phyloP scores from a whole-genome alignment of 2,329 filamentous ascomycete genomes.

The Xylaria sp. region DNA sequence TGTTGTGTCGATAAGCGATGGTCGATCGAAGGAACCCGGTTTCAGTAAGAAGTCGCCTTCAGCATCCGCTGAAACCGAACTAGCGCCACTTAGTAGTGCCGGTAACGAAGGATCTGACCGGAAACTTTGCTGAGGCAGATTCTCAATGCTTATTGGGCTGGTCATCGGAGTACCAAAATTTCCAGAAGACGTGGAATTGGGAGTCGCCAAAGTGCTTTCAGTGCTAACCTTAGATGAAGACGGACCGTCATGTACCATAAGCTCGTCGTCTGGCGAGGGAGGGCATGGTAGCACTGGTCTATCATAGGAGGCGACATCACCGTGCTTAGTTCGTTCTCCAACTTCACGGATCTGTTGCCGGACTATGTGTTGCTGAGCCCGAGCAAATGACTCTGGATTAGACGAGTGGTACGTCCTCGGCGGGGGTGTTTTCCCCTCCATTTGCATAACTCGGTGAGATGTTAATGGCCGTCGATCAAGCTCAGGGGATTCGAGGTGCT shows the following conservation, averaged over 20 bases:
- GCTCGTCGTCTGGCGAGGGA: slow-evolving; percentile 53
- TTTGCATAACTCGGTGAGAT: slow-evolving; percentile 50
- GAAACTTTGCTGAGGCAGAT: slow-evolving; percentile 52
- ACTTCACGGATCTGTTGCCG: slow-evolving; percentile 44
- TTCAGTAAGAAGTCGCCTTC: slow-evolving; percentile 64
- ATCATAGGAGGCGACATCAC: slow-evolving; percentile 33
- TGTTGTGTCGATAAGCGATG: slow-evolving; percentile 56
- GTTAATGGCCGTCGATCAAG: slow-evolving; percentile 55
- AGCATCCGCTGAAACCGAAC: slow-evolving; percentile 67
- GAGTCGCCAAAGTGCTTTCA: slow-evolving; percentile 54
- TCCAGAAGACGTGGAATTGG: slow-evolving; percentile 58
- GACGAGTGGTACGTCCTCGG: slow-evolving; percentile 46
- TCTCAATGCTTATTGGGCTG: slow-evolving; percentile 53
- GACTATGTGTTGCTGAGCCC: slow-evolving; percentile 43
- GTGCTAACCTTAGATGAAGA: slow-evolving; percentile 49
- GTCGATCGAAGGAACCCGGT: slow-evolving; percentile 53
- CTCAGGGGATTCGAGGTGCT: slow-evolving; percentile 43
- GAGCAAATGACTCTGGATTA: slow-evolving; percentile 48
- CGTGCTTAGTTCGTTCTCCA: slow-evolving; percentile 41
- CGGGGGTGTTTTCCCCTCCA: slow-evolving; percentile 46
- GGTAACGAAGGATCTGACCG: slow-evolving; percentile 69
- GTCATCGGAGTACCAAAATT: slow-evolving; percentile 57
- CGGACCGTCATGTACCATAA: slow-evolving; percentile 40
- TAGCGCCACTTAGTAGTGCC: slow-evolving; percentile 66
- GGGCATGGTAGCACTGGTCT: slow-evolving; percentile 28